A percentile compares a stretch with the other conserved stretches of the same genome.
phyloP scores from a whole-genome alignment of 306 rosid genomes.

The Dicorynia guianensis region DNA sequence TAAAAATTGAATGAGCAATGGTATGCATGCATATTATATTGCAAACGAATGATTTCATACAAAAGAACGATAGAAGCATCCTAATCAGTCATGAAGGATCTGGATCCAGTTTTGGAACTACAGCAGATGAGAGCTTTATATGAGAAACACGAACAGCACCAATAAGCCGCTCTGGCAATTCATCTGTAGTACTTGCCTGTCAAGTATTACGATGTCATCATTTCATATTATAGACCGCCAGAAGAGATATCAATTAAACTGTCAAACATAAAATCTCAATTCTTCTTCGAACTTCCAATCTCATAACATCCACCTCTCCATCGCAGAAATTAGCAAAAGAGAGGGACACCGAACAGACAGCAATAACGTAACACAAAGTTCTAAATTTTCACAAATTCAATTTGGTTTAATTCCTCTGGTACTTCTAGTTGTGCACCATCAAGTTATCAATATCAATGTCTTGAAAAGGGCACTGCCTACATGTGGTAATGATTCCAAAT shows the following conservation, averaged over 20 bases:
- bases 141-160: conserved; percentile 97
- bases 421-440: neutral
- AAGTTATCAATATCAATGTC: neutral
- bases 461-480: neutral
- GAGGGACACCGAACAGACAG: neutral
- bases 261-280: neutral
- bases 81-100: conserved; percentile 61
- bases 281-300: neutral
- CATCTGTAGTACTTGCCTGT: conserved; percentile 86
- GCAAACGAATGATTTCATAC: conserved; percentile 64
- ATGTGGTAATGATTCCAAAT: neutral
- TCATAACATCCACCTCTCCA: neutral
- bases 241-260: conserved; percentile 1
- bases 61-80: conserved; percentile 35
- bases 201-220: conserved; percentile 41
- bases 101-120: conserved; percentile 73
- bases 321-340: neutral
- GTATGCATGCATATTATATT: conserved; percentile 48
- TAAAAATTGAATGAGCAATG: conserved; percentile 48
- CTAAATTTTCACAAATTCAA: neutral
- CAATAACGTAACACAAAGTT: neutral
- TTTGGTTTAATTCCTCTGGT: neutral
- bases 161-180: conserved; percentile 92
- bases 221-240: conserved; percentile 17
- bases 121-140: conserved; percentile 77